These are phyloP conservation scores for Candida krabiensis DNA, from an alignment of 805 yeast genomes.

Conservation along the genomic window DNA sequence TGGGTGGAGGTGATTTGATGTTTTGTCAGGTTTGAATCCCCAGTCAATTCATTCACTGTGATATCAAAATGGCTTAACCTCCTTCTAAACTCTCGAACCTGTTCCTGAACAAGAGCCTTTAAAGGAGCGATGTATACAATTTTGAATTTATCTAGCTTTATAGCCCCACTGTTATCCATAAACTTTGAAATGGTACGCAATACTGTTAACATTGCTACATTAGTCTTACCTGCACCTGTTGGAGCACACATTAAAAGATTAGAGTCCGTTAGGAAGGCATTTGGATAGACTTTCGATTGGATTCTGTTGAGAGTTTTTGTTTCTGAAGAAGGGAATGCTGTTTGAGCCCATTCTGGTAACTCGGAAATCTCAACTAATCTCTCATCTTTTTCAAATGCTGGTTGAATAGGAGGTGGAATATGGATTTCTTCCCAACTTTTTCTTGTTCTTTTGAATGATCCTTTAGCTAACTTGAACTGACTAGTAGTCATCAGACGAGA, in stretches of 20 bases:
- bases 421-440: constrained; percentile 83
- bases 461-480: constrained; percentile 74
- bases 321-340: constrained; percentile 69
- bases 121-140: constrained; percentile 90
- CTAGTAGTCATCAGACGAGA: constrained; percentile 64
- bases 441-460: constrained; percentile 75
- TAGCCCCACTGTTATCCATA: constrained; percentile 48
- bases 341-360: constrained; percentile 81
- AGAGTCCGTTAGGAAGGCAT: constrained; percentile 69
- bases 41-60: constrained; percentile 82
- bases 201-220: constrained; percentile 86
- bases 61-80: constrained; percentile 65
- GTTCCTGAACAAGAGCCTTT: constrained; percentile 94
- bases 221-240: constrained; percentile 98
- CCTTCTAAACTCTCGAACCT: constrained; percentile 80
- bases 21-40: constrained; percentile 77
- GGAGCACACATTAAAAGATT: constrained; percentile 92
- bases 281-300: constrained; percentile 79
- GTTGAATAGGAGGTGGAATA: constrained; percentile 79
- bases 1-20: constrained; percentile 79
- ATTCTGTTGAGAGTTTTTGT: constrained; percentile 71
- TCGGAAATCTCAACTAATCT: constrained; percentile 54
- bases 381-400: constrained; percentile 36
- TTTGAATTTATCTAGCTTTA: constrained; percentile 59
- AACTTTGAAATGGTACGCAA: constrained; percentile 59